phyloP scores from a whole-genome alignment of 495 filamentous ascomycete species.

The Neurospora sp. region DNA sequence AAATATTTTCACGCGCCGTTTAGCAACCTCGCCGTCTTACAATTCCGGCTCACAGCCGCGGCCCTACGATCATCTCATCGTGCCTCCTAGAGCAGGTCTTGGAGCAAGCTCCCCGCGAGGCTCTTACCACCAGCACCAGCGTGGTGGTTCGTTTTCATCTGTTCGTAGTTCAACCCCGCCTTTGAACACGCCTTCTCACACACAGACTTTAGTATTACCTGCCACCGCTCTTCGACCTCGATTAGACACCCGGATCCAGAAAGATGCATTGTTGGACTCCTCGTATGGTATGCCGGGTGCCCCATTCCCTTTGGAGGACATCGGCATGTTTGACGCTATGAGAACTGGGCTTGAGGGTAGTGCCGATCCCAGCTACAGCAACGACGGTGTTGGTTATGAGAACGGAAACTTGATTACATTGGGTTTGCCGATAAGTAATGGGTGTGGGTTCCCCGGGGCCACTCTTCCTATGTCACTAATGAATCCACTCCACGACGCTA shows the following conservation, averaged over 20 bases:
- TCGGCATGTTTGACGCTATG: slow-evolving; percentile 9
- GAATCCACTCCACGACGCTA: slow-evolving; percentile 17
- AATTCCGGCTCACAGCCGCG: neutral
- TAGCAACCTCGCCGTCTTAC: neutral
- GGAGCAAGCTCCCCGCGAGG: neutral
- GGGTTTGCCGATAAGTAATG: slow-evolving; percentile 15
- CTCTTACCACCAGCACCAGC: slow-evolving; percentile 11
- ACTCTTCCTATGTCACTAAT: slow-evolving; percentile 24
- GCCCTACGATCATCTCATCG: neutral
- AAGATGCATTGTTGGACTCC: slow-evolving; percentile 14
- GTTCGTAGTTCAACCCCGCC: slow-evolving; percentile 34
- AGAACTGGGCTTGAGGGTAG: slow-evolving; percentile 4
- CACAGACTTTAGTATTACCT: slow-evolving; percentile 30
- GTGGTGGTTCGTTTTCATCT: slow-evolving; percentile 19
- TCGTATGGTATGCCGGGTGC: slow-evolving; percentile 7
- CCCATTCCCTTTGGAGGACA: slow-evolving; percentile 4
- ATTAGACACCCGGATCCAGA: slow-evolving; percentile 20
- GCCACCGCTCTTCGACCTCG: slow-evolving; percentile 11
- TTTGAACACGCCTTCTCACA: slow-evolving; percentile 29
- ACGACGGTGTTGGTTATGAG: slow-evolving; percentile 4
- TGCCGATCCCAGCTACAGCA: slow-evolving; percentile 3
- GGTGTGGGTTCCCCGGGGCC: slow-evolving; percentile 13
- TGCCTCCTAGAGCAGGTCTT: neutral
- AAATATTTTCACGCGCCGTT: neutral
- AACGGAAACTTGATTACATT: slow-evolving; percentile 18